Evolutionary conservation across 2,329 filamentous ascomycete genomes (phyloP).

Genomic region (Botrytis squamosa): DNA sequence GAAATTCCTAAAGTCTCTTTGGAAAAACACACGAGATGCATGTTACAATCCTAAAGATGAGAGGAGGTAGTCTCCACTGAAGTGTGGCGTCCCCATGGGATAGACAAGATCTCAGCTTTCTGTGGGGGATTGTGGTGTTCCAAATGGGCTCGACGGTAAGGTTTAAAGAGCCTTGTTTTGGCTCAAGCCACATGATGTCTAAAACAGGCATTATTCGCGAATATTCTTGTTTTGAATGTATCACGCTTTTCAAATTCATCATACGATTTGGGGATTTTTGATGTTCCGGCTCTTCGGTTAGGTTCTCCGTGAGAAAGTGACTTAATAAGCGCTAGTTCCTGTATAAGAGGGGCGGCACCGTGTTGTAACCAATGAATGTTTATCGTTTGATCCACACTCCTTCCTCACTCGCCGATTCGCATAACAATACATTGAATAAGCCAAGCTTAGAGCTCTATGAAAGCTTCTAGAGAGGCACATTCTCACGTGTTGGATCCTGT

Average conservation of each 20-base stretch:
- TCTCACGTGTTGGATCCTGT: slow-evolving; percentile 15
- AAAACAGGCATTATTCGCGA: slow-evolving; percentile 14
- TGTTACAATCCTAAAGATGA: not conserved
- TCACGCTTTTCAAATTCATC: not conserved
- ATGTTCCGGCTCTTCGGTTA: slow-evolving; percentile 21
- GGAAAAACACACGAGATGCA: slow-evolving; percentile 5
- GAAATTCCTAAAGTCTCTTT: slow-evolving; percentile 5
- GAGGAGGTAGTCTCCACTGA: not conserved
- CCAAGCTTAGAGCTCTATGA: slow-evolving; percentile 2
- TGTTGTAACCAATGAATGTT: slow-evolving; percentile 10
- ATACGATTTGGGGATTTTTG: slow-evolving; percentile 10
- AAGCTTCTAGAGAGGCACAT: not conserved
- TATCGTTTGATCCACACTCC: not conserved
- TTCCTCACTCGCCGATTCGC: slow-evolving; percentile 4
- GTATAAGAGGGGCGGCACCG: slow-evolving; percentile 11
- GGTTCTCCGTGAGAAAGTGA: slow-evolving; percentile 14
- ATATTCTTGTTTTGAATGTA: slow-evolving; percentile 12
- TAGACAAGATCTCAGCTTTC: slow-evolving; percentile 4
- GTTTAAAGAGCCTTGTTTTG: not conserved
- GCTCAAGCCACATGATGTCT: slow-evolving; percentile 18
- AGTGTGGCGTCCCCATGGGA: slow-evolving; percentile 6
- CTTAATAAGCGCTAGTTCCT: slow-evolving; percentile 19
- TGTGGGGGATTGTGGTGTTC: not conserved
- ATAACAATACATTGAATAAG: not conserved
- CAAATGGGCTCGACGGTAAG: not conserved